These are phyloP conservation scores for Aspergillus uvarum DNA, from an alignment of 2,329 filamentous ascomycete genomes.

Conservation along the genomic window DNA sequence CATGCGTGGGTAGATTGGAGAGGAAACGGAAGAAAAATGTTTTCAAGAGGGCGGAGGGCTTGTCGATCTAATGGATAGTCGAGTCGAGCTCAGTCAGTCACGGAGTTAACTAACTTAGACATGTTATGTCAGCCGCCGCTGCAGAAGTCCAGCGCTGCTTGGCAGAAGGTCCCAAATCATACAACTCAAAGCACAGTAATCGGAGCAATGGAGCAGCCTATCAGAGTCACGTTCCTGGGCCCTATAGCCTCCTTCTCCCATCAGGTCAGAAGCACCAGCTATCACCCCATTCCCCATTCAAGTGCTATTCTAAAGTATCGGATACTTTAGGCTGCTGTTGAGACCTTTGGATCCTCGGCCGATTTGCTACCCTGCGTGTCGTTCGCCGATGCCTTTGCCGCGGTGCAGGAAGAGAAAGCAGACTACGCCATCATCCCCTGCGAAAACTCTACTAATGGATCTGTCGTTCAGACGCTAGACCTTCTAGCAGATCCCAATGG, in stretches of 20 bases:
- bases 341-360: constrained; percentile 45
- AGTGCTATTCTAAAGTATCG: constrained; percentile 17
- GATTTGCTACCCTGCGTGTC: constrained; percentile 36
- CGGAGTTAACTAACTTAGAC: background rate
- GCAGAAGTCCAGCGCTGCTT: background rate
- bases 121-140: constrained; percentile 5
- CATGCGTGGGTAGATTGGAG: background rate
- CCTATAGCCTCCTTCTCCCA: constrained; percentile 68
- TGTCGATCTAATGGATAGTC: background rate
- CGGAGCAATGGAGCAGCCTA: constrained; percentile 8
- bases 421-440: constrained; percentile 83
- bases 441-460: constrained; percentile 94
- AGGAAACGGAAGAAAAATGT: background rate
- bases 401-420: constrained; percentile 66
- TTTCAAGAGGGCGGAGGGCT: background rate
- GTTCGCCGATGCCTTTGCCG: constrained; percentile 69
- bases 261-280: constrained; percentile 51
- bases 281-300: constrained; percentile 9
- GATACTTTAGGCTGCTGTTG: constrained; percentile 52
- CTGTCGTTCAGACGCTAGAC: constrained; percentile 86
- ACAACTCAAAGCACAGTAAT: background rate
- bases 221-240: constrained; percentile 58
- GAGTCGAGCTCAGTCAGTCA: background rate
- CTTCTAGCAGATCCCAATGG: constrained; percentile 73
- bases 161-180: background rate